Base-by-base conservation (phyloP, 306 rosid genomes). In the Trifolium fragiferum region DNA sequence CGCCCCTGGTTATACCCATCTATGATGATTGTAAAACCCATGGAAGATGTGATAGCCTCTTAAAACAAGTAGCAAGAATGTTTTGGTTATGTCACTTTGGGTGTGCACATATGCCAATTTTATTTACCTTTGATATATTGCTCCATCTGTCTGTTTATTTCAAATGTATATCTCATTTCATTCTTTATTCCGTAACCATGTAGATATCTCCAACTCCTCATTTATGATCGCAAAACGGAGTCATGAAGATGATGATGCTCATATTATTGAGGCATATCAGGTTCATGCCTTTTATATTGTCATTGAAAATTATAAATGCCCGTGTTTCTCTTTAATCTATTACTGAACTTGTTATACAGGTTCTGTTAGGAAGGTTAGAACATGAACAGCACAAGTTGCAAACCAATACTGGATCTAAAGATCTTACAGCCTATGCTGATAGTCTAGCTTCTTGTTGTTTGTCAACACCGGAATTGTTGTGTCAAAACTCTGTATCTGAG, bases 161-260 rank as follows among this genome's bases (percentile, higher is more conserved):
- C 33, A 13, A 66, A 57, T 50, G 59, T 18, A 8, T 70, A 8
- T 70, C 4, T 15, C 23, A 50, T 51, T 53, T 63, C 21, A 25
- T 21, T 65, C 32, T 72, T 18, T 51, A 13, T 63, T 73, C 21
- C 23, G 13, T 66, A 43, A 54, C 46, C 32, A 62, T 72, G 60
- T 53, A 93, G 97, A 86, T 74, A 76, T 94, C 76, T 85, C 97
- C 60, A 89, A 85, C 83, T 82, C 88, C 64, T 76, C 89, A 35
- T 79, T 78, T 86, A 72, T 83, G 44, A 79, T 81, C 41, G 84
- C 57, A 3, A 86, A 81, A 68, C 78, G 81, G 75, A 78, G 83
- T 74, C 67, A 59, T 74, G 80, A 68, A 51, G 84, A 83, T 73
- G 86, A 78, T 81, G 87, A 73, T 62, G 79, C 19, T 72, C 77